Conservation (phyloP, 1,139 yeast species). For the Diutina rugosa region DNA sequence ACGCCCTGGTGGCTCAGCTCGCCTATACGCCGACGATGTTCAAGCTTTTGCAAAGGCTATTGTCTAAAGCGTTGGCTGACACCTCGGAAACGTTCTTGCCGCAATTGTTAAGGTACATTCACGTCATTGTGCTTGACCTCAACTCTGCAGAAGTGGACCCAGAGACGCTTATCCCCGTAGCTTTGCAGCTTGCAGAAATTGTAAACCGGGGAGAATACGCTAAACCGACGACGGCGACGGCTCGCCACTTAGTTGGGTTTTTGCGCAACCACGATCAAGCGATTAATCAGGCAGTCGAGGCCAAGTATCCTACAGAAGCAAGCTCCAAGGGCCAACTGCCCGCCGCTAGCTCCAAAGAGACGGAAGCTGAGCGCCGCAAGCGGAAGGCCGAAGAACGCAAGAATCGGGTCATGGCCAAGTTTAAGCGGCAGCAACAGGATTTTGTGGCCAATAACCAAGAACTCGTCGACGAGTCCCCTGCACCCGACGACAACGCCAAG, state of each 20-base stretch:
- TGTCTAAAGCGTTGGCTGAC: conserved; percentile 36
- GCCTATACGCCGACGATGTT: conserved; percentile 41
- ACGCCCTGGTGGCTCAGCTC: conserved; percentile 31
- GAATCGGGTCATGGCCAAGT: conserved; percentile 26
- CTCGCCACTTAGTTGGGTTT: conserved; percentile 28
- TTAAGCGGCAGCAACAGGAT: conserved; percentile 27
- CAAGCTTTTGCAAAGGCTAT: conserved; percentile 41
- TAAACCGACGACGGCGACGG: conserved; percentile 30
- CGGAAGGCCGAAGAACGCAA: conserved; percentile 25
- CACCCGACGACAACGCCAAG: neutral
- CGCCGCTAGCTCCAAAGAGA: conserved; percentile 10
- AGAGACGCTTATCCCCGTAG: conserved; percentile 42
- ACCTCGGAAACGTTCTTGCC: conserved; percentile 43
- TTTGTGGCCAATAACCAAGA: conserved; percentile 19
- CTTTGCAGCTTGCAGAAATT: conserved; percentile 39
- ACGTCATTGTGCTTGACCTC: conserved; percentile 37
- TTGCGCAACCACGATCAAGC: neutral
- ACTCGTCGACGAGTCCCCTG: neutral
- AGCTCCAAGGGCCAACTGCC: conserved; percentile 4
- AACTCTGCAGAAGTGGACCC: conserved; percentile 9
- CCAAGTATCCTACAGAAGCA: neutral
- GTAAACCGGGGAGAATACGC: conserved; percentile 40
- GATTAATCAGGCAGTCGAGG: neutral
- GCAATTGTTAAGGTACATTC: conserved; percentile 51
- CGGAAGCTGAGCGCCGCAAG: conserved; percentile 9